Percentiles rank a stretch among this genome's conserved stretches.
Evolutionary conservation across 495 filamentous ascomycete species (phyloP).

Genomic region (Aspergillus leporis): DNA sequence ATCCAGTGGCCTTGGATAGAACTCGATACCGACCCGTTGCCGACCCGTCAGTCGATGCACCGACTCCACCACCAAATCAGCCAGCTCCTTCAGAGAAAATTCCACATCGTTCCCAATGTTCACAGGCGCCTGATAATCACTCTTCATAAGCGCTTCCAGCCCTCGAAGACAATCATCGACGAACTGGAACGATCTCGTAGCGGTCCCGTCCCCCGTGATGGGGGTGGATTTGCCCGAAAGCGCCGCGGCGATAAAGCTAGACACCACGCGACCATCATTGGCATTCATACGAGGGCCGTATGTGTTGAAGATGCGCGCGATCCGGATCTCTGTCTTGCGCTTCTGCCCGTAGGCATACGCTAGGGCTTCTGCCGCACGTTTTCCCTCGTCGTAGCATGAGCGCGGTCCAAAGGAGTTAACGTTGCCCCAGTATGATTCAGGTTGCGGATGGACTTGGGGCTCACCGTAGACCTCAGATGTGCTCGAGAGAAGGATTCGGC

Average conservation of each 20-base stretch:
- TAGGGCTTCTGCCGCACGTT: slow-evolving; percentile 22
- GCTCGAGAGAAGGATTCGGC: slow-evolving; percentile 20
- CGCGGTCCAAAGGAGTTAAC: slow-evolving; percentile 24
- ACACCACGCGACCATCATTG: slow-evolving; percentile 22
- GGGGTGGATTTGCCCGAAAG: slow-evolving; percentile 8
- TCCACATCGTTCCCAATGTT: slow-evolving; percentile 28
- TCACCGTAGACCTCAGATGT: slow-evolving; percentile 26
- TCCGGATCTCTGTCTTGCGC: slow-evolving; percentile 14
- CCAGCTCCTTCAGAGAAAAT: slow-evolving; percentile 17
- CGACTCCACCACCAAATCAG: slow-evolving; percentile 8
- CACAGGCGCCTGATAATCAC: slow-evolving; percentile 15
- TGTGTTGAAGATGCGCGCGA: slow-evolving; percentile 26
- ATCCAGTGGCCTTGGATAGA: slow-evolving; percentile 12
- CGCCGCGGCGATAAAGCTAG: slow-evolving; percentile 20
- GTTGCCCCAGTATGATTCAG: slow-evolving; percentile 25
- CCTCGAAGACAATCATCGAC: slow-evolving; percentile 23
- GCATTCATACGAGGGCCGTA: slow-evolving; percentile 20
- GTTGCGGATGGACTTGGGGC: slow-evolving; percentile 22
- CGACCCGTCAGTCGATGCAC: neutral
- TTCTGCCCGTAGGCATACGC: slow-evolving; percentile 20
- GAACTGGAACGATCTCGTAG: slow-evolving; percentile 25
- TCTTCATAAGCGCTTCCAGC: slow-evolving; percentile 21
- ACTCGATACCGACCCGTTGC: neutral
- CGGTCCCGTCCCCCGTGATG: slow-evolving; percentile 21
- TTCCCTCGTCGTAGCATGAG: slow-evolving; percentile 26